Conservation (phyloP, 768 basidiomycete genomes). For the Suillus discolor region DNA sequence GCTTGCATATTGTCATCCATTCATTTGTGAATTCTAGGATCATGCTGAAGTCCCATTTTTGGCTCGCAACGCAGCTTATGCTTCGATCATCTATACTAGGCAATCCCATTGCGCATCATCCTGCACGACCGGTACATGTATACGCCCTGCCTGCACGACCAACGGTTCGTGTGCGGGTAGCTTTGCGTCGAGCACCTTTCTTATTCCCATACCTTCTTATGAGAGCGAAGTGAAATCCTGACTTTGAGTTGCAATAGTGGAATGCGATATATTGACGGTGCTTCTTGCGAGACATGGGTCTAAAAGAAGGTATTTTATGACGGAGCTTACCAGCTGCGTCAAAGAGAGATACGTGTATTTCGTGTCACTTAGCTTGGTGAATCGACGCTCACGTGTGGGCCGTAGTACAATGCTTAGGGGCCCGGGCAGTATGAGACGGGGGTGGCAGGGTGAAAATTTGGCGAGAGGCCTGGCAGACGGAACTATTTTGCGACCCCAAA, state of each 20-base stretch:
- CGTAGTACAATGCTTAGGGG: too few relatives aligned
- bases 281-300: not conserved
- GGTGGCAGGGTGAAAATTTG: too few relatives aligned
- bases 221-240: not conserved
- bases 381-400: too few relatives aligned
- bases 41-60: not conserved
- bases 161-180: too few relatives aligned
- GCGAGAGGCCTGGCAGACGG: too few relatives aligned
- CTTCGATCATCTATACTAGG: not conserved
- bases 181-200: not conserved
- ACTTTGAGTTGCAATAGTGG: not conserved
- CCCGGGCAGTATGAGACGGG: too few relatives aligned
- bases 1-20: too few relatives aligned
- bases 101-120: not conserved
- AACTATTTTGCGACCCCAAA: too few relatives aligned
- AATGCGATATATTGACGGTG: not conserved
- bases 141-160: too few relatives aligned
- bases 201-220: not conserved
- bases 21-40: not conserved
- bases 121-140: not conserved
- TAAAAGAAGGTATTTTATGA: not conserved
- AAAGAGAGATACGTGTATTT: not conserved
- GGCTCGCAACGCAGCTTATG: not conserved
- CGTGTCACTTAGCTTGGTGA: not conserved
- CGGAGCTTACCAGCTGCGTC: not conserved